Evolutionary conservation across 1,139 yeast genomes (phyloP).

Genomic region (Arxiozyma bovina): DNA sequence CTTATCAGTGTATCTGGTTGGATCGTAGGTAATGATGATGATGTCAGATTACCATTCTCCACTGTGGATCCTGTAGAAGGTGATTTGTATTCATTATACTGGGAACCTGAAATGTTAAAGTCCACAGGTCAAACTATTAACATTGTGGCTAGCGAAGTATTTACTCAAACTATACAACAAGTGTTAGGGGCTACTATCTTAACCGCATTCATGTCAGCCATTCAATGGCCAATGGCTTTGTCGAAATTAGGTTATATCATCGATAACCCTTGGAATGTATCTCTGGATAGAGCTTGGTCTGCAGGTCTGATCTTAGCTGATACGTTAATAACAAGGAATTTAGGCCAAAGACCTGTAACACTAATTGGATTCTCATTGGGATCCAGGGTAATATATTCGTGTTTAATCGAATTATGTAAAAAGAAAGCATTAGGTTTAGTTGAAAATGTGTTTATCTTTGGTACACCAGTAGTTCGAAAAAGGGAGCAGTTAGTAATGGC

Average conservation of each 20-base stretch:
- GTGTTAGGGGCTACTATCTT: slow-evolving; percentile 86
- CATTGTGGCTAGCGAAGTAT: slow-evolving; percentile 87
- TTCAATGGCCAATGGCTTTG: slow-evolving; percentile 86
- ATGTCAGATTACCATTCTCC: slow-evolving; percentile 90
- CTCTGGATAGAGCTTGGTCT: slow-evolving; percentile 94
- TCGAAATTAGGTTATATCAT: slow-evolving; percentile 81
- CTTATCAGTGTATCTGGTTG: slow-evolving; percentile 94
- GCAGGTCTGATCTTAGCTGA: slow-evolving; percentile 92
- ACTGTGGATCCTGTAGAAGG: slow-evolving; percentile 98
- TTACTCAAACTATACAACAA: slow-evolving; percentile 89
- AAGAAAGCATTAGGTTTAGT: slow-evolving; percentile 81
- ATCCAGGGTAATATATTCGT: slow-evolving; percentile 84
- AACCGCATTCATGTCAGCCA: slow-evolving; percentile 91
- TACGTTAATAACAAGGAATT: slow-evolving; percentile 71
- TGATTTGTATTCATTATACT: slow-evolving; percentile 76
- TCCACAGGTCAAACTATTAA: slow-evolving; percentile 94
- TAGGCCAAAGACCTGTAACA: slow-evolving; percentile 90
- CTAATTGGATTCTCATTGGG: slow-evolving; percentile 92
- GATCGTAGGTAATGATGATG: slow-evolving; percentile 95
- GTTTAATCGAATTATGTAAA: slow-evolving; percentile 77
- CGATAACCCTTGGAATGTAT: slow-evolving; percentile 98
- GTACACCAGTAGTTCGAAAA: slow-evolving; percentile 79
- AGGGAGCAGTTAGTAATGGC: slow-evolving; percentile 72
- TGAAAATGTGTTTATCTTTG: slow-evolving; percentile 82
- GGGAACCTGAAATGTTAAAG: slow-evolving; percentile 98